Evolutionary conservation across 176 grass and related monocot species (phyloP), one percentile per base, ranked within the genome.

Genomic region (Areca catechu): DNA sequence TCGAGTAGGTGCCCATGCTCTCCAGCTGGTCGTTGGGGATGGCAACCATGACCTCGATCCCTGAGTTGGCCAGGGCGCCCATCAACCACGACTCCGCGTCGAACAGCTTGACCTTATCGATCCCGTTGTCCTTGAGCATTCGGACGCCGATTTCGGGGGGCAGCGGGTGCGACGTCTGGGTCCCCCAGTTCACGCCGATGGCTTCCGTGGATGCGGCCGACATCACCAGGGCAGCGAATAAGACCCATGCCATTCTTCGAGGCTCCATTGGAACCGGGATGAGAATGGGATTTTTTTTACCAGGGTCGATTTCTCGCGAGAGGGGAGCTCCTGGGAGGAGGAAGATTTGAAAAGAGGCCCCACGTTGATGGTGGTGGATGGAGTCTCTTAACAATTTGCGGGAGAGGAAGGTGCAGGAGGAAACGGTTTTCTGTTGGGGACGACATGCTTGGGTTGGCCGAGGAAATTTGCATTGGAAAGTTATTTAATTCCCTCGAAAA

Each of bases 171-270:
- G 84, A 81, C 9, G 65, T 47, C 62, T 88, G 89, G 37, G 78
- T 84, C n/a, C 83, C 89, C 89, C 89, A 94, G 72, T 94, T 94
- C 59, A 94, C 80, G 17, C 84, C 80, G 1, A 94, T 58, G 20
- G 79, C 78, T 4, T 67, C 65, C 28, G 50, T 17, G 49, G 22
- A 17, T 5, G 37, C 22, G 27, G 19, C 49, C 49, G 62, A n/a
- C 37, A 29, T 37, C 58, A 0, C 15, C 49, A 28, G 10, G 58
- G 52, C 7, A 53, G 48, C 68, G 2, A 15, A 22, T 25, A 9
- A 20, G 56, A 68, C 5, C 60, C 81, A 68, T 50, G 71, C 22
- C 74, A 77, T 12, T 43, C 34, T 43, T 43, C 15, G 48, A 10
- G 34, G 10, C 34, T 12, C 34, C 34, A 43, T 43, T 10, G 2